Conservation (phyloP, 192 early-diverging fungal genomes). For the Phlyctochytrium planicorne region DNA sequence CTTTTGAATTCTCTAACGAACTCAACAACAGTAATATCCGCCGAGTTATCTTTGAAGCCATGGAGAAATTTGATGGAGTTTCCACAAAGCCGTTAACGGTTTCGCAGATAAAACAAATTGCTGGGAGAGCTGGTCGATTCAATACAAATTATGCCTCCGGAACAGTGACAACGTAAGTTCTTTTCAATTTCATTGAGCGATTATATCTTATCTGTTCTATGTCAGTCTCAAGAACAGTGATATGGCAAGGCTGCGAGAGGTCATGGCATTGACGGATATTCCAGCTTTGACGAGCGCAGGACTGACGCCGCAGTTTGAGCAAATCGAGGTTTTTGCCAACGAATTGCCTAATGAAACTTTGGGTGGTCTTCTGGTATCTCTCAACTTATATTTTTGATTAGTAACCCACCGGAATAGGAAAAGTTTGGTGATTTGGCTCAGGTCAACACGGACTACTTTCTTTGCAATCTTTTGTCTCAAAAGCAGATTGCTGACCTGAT, state of each 20-base stretch:
- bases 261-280: constrained; percentile 16
- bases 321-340: constrained; percentile 73
- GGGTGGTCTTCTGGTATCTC: constrained; percentile 54
- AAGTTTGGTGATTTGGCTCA: constrained; percentile 72
- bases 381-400: neutral
- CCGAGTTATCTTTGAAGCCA: constrained; percentile 78
- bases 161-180: constrained; percentile 65
- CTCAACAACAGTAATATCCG: constrained; percentile 68
- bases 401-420: constrained; percentile 19
- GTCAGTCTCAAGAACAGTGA: constrained; percentile 30
- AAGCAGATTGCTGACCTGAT: constrained; percentile 64
- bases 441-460: constrained; percentile 68
- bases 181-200: constrained; percentile 9
- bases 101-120: constrained; percentile 91
- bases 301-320: constrained; percentile 69
- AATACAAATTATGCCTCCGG: constrained; percentile 66
- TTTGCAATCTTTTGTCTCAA: constrained; percentile 71
- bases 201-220: neutral
- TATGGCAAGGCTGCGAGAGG: constrained; percentile 20
- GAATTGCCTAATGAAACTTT: constrained; percentile 66
- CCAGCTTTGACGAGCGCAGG: constrained; percentile 56
- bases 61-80: constrained; percentile 81
- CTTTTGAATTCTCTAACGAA: neutral
- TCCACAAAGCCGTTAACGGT: constrained; percentile 50
- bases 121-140: constrained; percentile 87